A percentile compares a stretch with the other conserved stretches of the same genome.
Evolutionary conservation across 371 early-diverging fungal species (phyloP).

Genomic region (Dinochytrium kinnereticum): DNA sequence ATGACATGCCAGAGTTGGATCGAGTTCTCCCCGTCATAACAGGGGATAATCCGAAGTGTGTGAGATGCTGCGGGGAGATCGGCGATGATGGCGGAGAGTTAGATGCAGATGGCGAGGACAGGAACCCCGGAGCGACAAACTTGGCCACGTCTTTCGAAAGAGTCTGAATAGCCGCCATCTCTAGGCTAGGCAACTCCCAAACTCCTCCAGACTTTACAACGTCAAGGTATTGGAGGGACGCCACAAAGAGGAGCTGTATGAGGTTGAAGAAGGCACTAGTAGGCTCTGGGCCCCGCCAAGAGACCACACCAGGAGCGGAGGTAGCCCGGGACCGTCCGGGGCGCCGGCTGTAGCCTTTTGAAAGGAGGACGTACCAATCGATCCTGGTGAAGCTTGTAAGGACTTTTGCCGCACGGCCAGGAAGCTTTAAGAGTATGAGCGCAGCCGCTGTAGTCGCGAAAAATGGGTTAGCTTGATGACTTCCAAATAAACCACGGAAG

Average conservation of each 20-base stretch:
- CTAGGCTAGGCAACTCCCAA: neutral
- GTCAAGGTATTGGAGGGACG: neutral
- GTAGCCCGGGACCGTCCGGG: no score
- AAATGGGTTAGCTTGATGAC: neutral
- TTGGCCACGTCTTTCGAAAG: neutral
- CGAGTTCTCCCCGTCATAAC: neutral
- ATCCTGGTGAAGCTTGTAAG: neutral
- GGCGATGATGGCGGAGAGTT: conserved; percentile 1
- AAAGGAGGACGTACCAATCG: conserved; percentile 10
- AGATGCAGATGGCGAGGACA: neutral
- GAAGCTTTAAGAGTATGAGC: conserved; percentile 17
- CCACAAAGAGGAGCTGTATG: conserved; percentile 22
- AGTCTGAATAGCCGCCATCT: neutral
- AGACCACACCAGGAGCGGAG: no score
- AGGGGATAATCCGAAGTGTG: neutral
- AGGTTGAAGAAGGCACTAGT: conserved; percentile 19
- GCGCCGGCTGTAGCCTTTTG: neutral
- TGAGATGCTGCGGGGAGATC: neutral
- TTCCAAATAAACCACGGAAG: neutral
- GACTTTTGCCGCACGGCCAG: conserved; percentile 14
- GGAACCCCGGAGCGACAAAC: neutral
- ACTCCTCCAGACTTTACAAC: neutral
- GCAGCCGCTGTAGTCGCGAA: conserved; percentile 13
- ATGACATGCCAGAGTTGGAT: neutral
- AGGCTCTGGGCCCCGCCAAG: neutral